Conservation (phyloP, 768 basidiomycete genomes). For the Suillus brevipes region DNA sequence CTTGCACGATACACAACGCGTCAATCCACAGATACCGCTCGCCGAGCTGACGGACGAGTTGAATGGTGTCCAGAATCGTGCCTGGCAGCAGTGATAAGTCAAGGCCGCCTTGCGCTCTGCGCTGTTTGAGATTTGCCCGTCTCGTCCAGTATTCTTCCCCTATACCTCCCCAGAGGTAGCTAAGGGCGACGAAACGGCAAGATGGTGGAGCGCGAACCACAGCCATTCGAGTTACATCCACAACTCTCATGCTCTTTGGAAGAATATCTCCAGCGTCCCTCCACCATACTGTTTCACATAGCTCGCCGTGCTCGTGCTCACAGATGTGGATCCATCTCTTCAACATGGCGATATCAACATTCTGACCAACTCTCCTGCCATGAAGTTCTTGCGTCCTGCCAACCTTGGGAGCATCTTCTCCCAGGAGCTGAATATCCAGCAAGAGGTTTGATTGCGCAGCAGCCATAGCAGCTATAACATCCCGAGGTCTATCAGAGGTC, state of each 20-base stretch:
- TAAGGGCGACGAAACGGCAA: slow-evolving; percentile 11
- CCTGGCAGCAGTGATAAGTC: slow-evolving; percentile 4
- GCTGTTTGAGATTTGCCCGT: slow-evolving; percentile 8
- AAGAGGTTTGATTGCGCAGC: background rate
- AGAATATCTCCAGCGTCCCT: slow-evolving; percentile 2
- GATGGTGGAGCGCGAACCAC: slow-evolving; percentile 6
- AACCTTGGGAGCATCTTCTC: slow-evolving; percentile 7
- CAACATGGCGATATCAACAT: slow-evolving; percentile 8
- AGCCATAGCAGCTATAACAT: background rate
- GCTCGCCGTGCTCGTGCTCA: slow-evolving; percentile 1
- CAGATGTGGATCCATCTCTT: slow-evolving; percentile 11
- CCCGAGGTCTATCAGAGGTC: background rate
- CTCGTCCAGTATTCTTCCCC: slow-evolving; percentile 12
- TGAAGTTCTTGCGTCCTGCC: slow-evolving; percentile 9
- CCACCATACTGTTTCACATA: slow-evolving; percentile 11
- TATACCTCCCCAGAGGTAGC: slow-evolving; percentile 13
- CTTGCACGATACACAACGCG: slow-evolving; percentile 14
- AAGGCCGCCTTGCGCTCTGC: background rate
- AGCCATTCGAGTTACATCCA: slow-evolving; percentile 10
- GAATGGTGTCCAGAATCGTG: slow-evolving; percentile 11
- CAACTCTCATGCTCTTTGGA: slow-evolving; percentile 3
- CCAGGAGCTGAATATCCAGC: slow-evolving; percentile 12
- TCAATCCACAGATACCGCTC: slow-evolving; percentile 13
- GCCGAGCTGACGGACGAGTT: slow-evolving; percentile 9
- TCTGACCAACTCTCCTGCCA: slow-evolving; percentile 10